phyloP scores from a whole-genome alignment of 2,329 filamentous ascomycete genomes.

The Talaromyces sp. region DNA sequence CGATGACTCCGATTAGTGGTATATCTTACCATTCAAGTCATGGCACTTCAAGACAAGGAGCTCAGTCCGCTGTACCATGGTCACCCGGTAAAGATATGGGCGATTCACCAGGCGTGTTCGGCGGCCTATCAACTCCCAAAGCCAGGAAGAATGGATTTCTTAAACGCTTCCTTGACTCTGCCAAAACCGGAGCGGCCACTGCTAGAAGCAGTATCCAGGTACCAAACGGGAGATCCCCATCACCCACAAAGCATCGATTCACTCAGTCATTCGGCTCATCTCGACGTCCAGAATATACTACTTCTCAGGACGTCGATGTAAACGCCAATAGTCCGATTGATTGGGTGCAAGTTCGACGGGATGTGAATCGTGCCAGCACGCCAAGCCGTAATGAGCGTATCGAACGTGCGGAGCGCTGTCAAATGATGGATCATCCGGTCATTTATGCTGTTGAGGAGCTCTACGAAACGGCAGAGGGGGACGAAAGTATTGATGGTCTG shows the following conservation, averaged over 20 bases:
- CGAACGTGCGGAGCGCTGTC: constrained; percentile 82
- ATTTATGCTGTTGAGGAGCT: constrained; percentile 87
- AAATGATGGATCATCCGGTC: constrained; percentile 89
- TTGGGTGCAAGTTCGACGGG: constrained; percentile 96
- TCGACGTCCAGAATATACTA: constrained; percentile 44
- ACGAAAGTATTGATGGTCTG: constrained; percentile 80
- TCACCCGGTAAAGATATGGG: constrained; percentile 51
- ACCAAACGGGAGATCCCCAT: constrained; percentile 46
- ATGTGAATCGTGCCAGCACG: constrained; percentile 93
- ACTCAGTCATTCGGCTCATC: constrained; percentile 45
- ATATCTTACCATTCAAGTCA: constrained; percentile 92
- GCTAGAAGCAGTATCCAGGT: constrained; percentile 79
- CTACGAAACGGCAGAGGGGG: constrained; percentile 77
- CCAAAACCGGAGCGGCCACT: constrained; percentile 88
- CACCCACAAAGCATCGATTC: constrained; percentile 48
- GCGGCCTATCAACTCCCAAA: constrained; percentile 72
- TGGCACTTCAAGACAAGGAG: constrained; percentile 53
- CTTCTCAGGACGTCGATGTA: constrained; percentile 67
- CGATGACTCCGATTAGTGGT: constrained; percentile 62
- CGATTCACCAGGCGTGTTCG: constrained; percentile 66
- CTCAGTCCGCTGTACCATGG: constrained; percentile 65
- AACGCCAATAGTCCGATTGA: constrained; percentile 56
- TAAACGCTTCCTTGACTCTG: constrained; percentile 90
- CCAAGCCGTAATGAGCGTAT: constrained; percentile 81
- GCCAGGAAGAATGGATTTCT: constrained; percentile 85